phyloP scores from a whole-genome alignment of 257 asterid genomes.

The Penstemon barbatus region DNA sequence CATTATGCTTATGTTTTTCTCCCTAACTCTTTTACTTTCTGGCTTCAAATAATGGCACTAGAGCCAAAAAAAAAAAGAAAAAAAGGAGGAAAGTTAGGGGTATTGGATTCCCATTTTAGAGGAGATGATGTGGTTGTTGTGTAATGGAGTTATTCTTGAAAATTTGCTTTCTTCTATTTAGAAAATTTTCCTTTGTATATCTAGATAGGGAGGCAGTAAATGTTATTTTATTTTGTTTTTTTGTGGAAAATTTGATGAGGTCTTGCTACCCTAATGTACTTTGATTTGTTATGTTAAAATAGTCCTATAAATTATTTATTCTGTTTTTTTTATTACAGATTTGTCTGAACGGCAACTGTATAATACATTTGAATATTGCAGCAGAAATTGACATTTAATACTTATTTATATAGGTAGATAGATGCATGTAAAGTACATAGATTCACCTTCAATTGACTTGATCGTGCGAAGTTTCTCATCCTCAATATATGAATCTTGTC shows the following conservation, averaged over 20 bases:
- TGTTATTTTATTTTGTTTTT: slow-evolving; percentile 27
- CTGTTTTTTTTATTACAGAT: too few relatives aligned
- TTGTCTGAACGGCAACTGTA: too few relatives aligned
- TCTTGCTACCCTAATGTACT: slow-evolving; percentile 20
- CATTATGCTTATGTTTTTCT: slow-evolving; percentile 22
- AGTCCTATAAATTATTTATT: not conserved
- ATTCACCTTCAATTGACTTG: too few relatives aligned
- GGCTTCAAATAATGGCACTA: slow-evolving; percentile 18
- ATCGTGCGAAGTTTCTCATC: too few relatives aligned
- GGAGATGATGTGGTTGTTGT: slow-evolving; percentile 29
- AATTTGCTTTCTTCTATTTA: slow-evolving; percentile 36
- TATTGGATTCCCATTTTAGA: slow-evolving; percentile 41
- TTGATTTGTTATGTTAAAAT: not conserved
- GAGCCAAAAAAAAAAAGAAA: slow-evolving; percentile 6
- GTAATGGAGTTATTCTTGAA: slow-evolving; percentile 4
- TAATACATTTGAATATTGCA: too few relatives aligned
- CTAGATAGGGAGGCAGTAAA: slow-evolving; percentile 39
- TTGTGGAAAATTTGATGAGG: slow-evolving; percentile 21
- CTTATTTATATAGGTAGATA: too few relatives aligned
- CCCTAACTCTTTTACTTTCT: slow-evolving; percentile 23
- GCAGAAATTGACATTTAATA: too few relatives aligned
- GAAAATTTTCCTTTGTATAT: slow-evolving; percentile 43
- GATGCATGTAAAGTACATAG: too few relatives aligned
- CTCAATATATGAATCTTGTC: too few relatives aligned
- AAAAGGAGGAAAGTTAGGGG: slow-evolving; percentile 15